Evolutionary conservation across 1,284 basidiomycete species (phyloP), one percentile per base, ranked within the genome.

Genomic region (Ustanciosporium gigantosporum): DNA sequence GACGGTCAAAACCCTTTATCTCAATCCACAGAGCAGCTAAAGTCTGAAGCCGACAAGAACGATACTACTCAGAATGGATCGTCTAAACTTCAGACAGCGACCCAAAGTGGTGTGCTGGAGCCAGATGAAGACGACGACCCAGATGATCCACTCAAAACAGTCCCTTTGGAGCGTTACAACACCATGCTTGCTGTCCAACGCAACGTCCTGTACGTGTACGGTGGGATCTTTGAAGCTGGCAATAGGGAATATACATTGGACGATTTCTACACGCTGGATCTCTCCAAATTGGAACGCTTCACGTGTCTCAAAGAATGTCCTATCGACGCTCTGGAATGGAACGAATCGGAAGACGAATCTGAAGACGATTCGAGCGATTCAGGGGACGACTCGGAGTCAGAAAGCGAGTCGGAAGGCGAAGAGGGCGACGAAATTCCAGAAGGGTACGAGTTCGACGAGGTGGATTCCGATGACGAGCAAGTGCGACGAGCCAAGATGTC

Each of bases 141-240:
- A 0, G 86, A 90, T 45, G 90, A 92, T 70, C 89, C 90, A 0
- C 80, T 82, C 25, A 80, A 84, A 52, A 87, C 87, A 0, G 79
- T 83, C 0, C 92, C 92, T 0, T 80, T 88, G 8, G 83, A 86
- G 1, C 82, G 91, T n/a, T 95, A 93, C 79, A 95, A 95, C 66
- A 84, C 89, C 2, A 94, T 95, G 90, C 81, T 94, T 8, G 87
- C 90, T 0, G 86, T 94, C 2, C 82, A 91, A 39, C 84, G 87
- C 25, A 94, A 93, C 76, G 91, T 87, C 5, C 52, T 74, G 36
- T 76, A 66, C 44, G 53, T 69, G 22, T 77, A 74, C 37, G 75
- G 75, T 22, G 75, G 75, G 5, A 77, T 77, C 45, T 75, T 66
- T 17, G 75, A 77, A 46, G 61, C 60, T 11, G 68, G 51, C 39